Evolutionary conservation across 306 rosid genomes (phyloP).

Genomic region (Citrullus amarus): DNA sequence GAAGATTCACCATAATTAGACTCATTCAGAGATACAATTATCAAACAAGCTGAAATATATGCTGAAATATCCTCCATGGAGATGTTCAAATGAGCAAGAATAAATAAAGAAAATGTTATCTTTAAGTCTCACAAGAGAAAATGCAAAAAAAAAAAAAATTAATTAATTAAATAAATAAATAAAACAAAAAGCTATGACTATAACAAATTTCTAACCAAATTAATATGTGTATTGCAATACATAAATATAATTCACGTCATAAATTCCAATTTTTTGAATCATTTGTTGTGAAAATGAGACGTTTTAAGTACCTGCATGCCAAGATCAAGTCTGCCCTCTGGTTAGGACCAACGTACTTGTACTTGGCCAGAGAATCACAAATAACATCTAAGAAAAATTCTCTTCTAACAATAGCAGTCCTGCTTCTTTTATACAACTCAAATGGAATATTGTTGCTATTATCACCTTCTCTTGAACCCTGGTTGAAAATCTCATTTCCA

Average conservation of each 20-base stretch:
- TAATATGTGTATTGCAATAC: not conserved
- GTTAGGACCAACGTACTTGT: slow-evolving; percentile 86
- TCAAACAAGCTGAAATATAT: not conserved
- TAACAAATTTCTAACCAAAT: not conserved
- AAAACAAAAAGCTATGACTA: not conserved
- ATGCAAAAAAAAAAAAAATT: not conserved
- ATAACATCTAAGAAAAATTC: slow-evolving; percentile 55
- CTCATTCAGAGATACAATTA: not conserved
- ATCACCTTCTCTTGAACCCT: slow-evolving; percentile 23
- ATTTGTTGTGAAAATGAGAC: not conserved
- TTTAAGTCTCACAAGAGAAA: not conserved
- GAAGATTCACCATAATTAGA: not conserved
- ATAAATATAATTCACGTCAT: not conserved
- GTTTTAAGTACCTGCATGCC: slow-evolving; percentile 68
- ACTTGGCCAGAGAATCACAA: slow-evolving; percentile 71
- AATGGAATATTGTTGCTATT: slow-evolving; percentile 40
- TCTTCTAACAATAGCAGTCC: slow-evolving; percentile 51
- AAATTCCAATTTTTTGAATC: not conserved
- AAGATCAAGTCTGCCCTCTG: slow-evolving; percentile 72
- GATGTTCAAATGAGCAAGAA: not conserved
- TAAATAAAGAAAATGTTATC: not conserved
- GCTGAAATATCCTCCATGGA: not conserved
- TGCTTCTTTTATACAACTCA: slow-evolving; percentile 73
- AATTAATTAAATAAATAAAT: too few relatives aligned
- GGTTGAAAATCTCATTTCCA: slow-evolving; percentile 22